Percentiles rank a stretch among this genome's conserved stretches.
Conservation (phyloP, 768 basidiomycete genomes). For the Termitomyces sp. region DNA sequence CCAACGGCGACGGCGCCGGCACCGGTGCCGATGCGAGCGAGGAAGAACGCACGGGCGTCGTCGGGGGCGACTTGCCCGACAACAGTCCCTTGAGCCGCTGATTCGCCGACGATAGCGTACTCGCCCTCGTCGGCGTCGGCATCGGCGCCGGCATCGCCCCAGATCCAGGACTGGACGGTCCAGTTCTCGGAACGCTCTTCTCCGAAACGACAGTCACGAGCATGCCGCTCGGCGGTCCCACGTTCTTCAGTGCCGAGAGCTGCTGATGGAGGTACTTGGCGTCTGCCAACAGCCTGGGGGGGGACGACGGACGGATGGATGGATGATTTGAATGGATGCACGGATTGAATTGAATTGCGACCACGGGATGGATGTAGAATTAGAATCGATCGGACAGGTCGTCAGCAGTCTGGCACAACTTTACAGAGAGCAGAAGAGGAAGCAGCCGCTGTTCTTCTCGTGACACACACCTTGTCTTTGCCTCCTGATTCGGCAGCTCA, state of each 20-base stretch:
- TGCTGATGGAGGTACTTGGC: constrained; percentile 73
- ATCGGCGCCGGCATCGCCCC: constrained; percentile 9
- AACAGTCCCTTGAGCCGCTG: constrained; percentile 41
- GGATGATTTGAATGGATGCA: background rate
- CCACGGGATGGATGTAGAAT: background rate
- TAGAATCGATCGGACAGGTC: background rate
- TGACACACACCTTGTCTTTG: constrained; percentile 70
- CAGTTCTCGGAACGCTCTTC: constrained; percentile 42
- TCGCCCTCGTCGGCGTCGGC: constrained; percentile 29
- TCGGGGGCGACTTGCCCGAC: constrained; percentile 15
- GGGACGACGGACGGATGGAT: too few species aligned
- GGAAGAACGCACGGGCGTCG: constrained; percentile 22
- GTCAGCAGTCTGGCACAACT: constrained; percentile 3
- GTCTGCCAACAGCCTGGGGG: constrained; percentile 69
- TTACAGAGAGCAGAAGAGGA: background rate
- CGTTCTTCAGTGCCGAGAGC: constrained; percentile 68
- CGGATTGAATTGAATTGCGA: background rate
- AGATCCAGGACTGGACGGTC: constrained; percentile 21
- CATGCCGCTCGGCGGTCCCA: constrained; percentile 66
- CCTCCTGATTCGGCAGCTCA: constrained; percentile 76
- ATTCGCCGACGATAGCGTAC: constrained; percentile 29
- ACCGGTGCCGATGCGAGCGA: constrained; percentile 7
- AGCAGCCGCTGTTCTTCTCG: background rate
- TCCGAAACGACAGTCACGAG: constrained; percentile 83
- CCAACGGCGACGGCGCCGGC: background rate